Base-by-base conservation (phyloP, 2,329 filamentous ascomycete genomes). In the Alternaria brassicae region DNA sequence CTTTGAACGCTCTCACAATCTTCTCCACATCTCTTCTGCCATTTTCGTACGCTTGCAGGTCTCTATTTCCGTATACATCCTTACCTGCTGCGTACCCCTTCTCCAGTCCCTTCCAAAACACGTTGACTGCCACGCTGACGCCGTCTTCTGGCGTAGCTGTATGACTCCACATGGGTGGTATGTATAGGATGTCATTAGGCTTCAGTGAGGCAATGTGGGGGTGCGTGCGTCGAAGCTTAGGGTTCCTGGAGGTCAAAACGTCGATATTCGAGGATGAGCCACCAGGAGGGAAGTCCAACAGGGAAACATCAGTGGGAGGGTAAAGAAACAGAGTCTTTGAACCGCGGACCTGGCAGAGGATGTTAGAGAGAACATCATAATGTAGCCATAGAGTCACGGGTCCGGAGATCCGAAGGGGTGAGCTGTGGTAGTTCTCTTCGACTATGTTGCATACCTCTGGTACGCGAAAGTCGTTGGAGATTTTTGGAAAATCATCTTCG, bases 321-420 rank as follows among this genome's bases (percentile, higher is more conserved):
- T 92, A 97, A 1, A 97, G 82, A 4, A 92, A 78, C 58, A 96
- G 82, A 27, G 85, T 84, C 73, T 95, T 96, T 1, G 84, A 83
- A 4, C 93, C 92, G 36, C 81, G 79, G 51, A 96, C 84, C 73
- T 97, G 93, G 70, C 89, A 92, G 60, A 95, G 89, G 3, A 96
- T 83, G 70, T 96, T 97, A 49, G 92, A 91, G 85, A 96, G 93
- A 15, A 95, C 91, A 78, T 96, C 91, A 80, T 95, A 96, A 77
- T 96, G 92, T 30, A 96, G 82, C 93, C 93, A 97, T 86, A 97
- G 91, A 39, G 88, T 90, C 10, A 94, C 90, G 2, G 86, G 86
- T 1, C 91, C 91, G 4, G 91, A 94, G 60, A 96, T 88, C 19
- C 92, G 85, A 23, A 96, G 79, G 0, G 93, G 89, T 3, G 91